Evolutionary conservation across 306 rosid species (phyloP), one percentile per base, ranked within the genome.

Genomic region (Arachis stenosperma): DNA sequence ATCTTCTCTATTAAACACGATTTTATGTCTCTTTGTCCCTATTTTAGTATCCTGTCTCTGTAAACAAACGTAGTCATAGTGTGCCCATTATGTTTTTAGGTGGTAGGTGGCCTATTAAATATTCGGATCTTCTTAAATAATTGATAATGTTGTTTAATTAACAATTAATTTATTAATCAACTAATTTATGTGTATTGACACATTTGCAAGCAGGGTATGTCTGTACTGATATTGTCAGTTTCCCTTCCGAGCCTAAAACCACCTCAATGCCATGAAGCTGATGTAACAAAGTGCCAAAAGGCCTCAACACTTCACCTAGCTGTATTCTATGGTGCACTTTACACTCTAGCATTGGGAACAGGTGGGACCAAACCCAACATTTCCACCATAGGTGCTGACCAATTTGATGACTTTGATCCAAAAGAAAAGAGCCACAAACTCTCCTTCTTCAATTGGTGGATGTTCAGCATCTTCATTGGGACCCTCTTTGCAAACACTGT

Each of bases 391-490:
- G 96, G 96, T 3, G 96, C 96, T 0, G 93, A 88, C 47, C 96
- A 90, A n/a, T 90, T 90, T 61, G 96, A 90, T 55, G 88, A 86
- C n/a, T 88, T 77, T 48, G 84, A 86, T 66, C 84, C 91, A 1
- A 85, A 88, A 29, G 96, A 90, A 63, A 88, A 79, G 83, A 41
- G 14, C 41, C 88, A 75, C 43, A 88, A 88, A 75, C 87, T 88
- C 58, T 90, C 93, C 61, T 90, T 90, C 79, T 90, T 88, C 84
- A 90, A 90, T 29, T 90, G 97, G 97, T 90, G 97, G 97, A 80
- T 86, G 84, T 90, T 88, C 55, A 85, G 93, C 80, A 85, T 88
- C 14, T 88, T 90, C 81, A 78, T 83, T 65, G 97, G 97, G 46
- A 86, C 93, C 4, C 91, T 90, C 46, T 88, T 90, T 76, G 82